Base-by-base conservation (phyloP, 371 early-diverging fungal genomes). In the Parasitella parasitica region DNA sequence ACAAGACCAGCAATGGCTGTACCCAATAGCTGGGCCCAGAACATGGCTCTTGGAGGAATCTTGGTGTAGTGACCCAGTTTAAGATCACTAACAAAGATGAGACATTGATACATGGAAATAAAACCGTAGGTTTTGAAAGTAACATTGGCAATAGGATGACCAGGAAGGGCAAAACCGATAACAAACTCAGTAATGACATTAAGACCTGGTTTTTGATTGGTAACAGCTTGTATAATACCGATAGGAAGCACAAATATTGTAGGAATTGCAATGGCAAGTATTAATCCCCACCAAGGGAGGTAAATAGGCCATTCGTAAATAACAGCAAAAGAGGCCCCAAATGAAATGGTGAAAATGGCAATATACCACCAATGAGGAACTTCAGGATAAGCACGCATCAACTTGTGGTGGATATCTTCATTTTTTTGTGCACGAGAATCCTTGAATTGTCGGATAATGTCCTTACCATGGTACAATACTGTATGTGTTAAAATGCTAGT, bases 201-300 rank as follows among this genome's bases (percentile, higher is more conserved):
- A 20, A 92, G 75, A 22, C 88, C 89, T 26, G 89, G 89, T 28
- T 83, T 77, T 48, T 86, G 85, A 60, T 87, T 88, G 63, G 74
- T 88, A 15, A 92, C 77, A 18, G 93, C 94, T 34, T 83, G 80
- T 50, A 91, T 82, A 54, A 92, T 89, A 73, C 92, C 94, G 38
- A 93, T 83, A 1, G 96, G 94, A 2, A 96, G 66, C 4, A 90
- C 78, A 67, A 93, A 87, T 52, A 89, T 62, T 22, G 79, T 61
- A 27, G 89, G 78, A 16, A 93, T 78, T 13, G 67, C 73, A 2
- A 89, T 67, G 37, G 89, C 87, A 3, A 93, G 65, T 41, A 91
- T 63, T 16, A 89, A 60, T 65, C 79, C 86, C 84, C 88, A 91
- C 89, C 89, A 89, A 7, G 84, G 85, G 30, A 85, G 70, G n/a